These are phyloP conservation scores for Sporothrix sp. DNA, from an alignment of 2,329 filamentous ascomycete species.

Conservation along the genomic window DNA sequence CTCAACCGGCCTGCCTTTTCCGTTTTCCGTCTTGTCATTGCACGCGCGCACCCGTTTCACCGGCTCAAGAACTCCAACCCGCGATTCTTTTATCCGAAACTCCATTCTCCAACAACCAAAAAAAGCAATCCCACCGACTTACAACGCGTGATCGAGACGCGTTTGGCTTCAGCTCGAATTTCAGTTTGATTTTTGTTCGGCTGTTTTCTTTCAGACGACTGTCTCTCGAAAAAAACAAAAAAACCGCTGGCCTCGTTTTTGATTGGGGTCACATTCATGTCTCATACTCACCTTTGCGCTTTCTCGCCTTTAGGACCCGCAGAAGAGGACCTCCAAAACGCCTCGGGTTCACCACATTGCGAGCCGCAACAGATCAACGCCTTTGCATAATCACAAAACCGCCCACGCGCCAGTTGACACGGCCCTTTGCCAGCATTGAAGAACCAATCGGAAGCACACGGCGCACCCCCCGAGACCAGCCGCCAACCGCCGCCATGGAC, in stretches of 20 bases:
- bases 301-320: constrained; percentile 11
- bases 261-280: constrained; percentile 14
- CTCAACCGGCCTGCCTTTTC: constrained; percentile 10
- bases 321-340: constrained; percentile 12
- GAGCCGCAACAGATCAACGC: neutral
- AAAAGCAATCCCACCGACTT: neutral
- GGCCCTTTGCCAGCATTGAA: neutral
- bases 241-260: neutral
- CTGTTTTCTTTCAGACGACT: neutral
- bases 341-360: neutral
- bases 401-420: neutral
- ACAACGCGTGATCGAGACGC: neutral
- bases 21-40: neutral
- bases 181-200: neutral
- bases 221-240: neutral
- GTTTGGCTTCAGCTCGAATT: too few relatives aligned
- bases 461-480: neutral
- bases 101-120: neutral
- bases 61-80: neutral
- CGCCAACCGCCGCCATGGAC: constrained; percentile 13
- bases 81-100: neutral
- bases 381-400: neutral
- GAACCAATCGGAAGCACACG: neutral
- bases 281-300: constrained; percentile 3
- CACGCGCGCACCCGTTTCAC: neutral